phyloP scores from a whole-genome alignment of 805 yeast genomes.

The Limtongozyma cylindracea region DNA sequence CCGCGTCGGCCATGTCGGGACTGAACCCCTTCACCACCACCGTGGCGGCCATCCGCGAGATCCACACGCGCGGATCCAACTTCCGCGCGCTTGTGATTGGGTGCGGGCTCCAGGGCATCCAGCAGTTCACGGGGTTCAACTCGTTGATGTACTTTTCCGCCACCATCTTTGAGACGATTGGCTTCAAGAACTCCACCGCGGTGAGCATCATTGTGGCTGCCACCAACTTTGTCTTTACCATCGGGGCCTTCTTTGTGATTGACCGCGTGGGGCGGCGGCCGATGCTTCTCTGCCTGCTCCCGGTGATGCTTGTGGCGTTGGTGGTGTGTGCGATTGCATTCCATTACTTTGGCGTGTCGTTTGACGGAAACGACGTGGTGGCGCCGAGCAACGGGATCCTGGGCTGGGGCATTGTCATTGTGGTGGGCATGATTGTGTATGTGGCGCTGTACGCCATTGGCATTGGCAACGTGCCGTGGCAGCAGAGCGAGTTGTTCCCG shows the following conservation, averaged over 20 bases:
- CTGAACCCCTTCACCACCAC: conserved; percentile 17
- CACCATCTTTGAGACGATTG: conserved; percentile 78
- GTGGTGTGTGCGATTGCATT: conserved; percentile 74
- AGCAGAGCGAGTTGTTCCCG: conserved; percentile 85
- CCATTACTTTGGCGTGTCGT: conserved; percentile 52
- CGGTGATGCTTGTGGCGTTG: conserved; percentile 61
- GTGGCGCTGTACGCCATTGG: conserved; percentile 89
- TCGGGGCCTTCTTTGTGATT: conserved; percentile 65
- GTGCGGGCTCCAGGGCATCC: conserved; percentile 88
- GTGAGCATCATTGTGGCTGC: conserved; percentile 87
- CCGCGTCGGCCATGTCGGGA: conserved; percentile 17
- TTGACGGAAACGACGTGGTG: conserved; percentile 17
- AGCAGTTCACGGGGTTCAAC: conserved; percentile 92
- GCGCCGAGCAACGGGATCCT: conserved; percentile 19
- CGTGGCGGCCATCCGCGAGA: conserved; percentile 32
- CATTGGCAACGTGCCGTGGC: conserved; percentile 97
- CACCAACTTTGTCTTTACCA: conserved; percentile 76
- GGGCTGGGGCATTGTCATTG: conserved; percentile 76
- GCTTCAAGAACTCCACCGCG: conserved; percentile 76
- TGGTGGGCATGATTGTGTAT: conserved; percentile 62
- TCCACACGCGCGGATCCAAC: conserved; percentile 52
- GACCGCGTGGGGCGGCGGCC: conserved; percentile 76
- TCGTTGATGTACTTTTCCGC: conserved; percentile 89
- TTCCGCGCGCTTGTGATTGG: conserved; percentile 75
- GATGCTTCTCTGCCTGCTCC: conserved; percentile 56